Evolutionary conservation across 768 basidiomycete species (phyloP).

Genomic region (Cystofilobasidium capitatum): DNA sequence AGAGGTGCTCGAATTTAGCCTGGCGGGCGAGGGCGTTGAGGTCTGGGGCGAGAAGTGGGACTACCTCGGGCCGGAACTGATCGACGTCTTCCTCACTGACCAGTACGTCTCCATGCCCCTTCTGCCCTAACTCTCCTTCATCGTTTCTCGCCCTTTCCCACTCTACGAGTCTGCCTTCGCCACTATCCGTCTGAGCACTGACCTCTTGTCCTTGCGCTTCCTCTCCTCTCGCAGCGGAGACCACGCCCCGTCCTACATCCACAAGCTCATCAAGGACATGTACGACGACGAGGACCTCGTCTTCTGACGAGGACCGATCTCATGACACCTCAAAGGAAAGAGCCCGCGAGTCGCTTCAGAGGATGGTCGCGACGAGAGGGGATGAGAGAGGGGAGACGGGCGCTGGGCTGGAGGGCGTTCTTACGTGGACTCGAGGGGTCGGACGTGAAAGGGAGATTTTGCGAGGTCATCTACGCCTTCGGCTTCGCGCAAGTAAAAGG

Average conservation of each 20-base stretch:
- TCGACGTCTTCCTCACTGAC: slow-evolving; percentile 91
- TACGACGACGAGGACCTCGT: slow-evolving; percentile 93
- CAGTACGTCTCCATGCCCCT: slow-evolving; percentile 54
- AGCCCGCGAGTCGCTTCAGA: too few relatives aligned
- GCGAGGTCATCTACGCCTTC: too few relatives aligned
- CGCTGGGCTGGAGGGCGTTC: too few relatives aligned
- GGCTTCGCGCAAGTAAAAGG: too few relatives aligned
- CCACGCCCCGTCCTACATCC: slow-evolving; percentile 89
- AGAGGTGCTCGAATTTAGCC: slow-evolving; percentile 48
- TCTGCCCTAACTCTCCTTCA: neutral
- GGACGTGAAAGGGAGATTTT: too few relatives aligned
- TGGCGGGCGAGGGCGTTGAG: slow-evolving; percentile 72
- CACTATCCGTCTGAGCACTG: neutral
- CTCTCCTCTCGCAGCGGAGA: slow-evolving; percentile 57
- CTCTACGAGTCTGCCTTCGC: neutral
- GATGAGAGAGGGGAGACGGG: too few relatives aligned
- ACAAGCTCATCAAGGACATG: slow-evolving; percentile 82
- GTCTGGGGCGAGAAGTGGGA: slow-evolving; percentile 95
- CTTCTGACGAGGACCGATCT: slow-evolving; percentile 42
- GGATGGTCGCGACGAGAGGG: too few relatives aligned
- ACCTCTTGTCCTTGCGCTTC: neutral
- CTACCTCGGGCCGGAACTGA: slow-evolving; percentile 82
- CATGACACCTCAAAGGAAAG: neutral
- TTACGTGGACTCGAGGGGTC: too few relatives aligned
- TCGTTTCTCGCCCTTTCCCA: too few relatives aligned